These are phyloP conservation scores for Pleurozium schreberi DNA, from an alignment of 225 moss, liverwort and hornwort genomes.

Conservation along the genomic window DNA sequence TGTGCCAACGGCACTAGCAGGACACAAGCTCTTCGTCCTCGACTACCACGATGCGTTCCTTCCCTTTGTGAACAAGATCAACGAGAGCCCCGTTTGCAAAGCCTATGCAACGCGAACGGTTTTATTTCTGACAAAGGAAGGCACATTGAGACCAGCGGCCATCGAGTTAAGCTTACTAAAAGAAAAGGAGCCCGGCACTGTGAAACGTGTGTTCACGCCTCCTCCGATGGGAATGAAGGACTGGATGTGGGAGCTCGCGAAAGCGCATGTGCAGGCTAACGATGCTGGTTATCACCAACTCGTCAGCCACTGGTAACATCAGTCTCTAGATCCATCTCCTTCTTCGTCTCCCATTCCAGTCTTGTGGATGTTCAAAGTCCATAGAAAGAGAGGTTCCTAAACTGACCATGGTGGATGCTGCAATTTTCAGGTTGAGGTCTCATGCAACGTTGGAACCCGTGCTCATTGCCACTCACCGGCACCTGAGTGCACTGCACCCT, in stretches of 20 bases:
- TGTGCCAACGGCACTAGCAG: constrained; percentile 19
- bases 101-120: constrained; percentile 51
- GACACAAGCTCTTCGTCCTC: constrained; percentile 37
- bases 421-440: constrained; percentile 41
- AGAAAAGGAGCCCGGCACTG: neutral
- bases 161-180: constrained; percentile 52
- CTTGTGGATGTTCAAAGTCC: neutral
- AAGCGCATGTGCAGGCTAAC: constrained; percentile 43
- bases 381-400: neutral
- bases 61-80: constrained; percentile 50
- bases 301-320: constrained; percentile 52
- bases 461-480: constrained; percentile 51
- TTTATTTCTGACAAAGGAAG: constrained; percentile 41
- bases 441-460: constrained; percentile 57
- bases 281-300: constrained; percentile 68
- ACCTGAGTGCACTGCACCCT: constrained; percentile 55
- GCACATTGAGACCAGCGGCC: constrained; percentile 41
- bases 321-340: neutral
- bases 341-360: neutral
- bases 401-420: neutral
- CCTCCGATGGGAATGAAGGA: constrained; percentile 25
- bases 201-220: constrained; percentile 46
- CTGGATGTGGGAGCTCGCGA: constrained; percentile 19
- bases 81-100: constrained; percentile 28
- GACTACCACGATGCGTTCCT: constrained; percentile 51